phyloP scores from a whole-genome alignment of 1,139 yeast genomes.

The Taiozyma sp. region DNA sequence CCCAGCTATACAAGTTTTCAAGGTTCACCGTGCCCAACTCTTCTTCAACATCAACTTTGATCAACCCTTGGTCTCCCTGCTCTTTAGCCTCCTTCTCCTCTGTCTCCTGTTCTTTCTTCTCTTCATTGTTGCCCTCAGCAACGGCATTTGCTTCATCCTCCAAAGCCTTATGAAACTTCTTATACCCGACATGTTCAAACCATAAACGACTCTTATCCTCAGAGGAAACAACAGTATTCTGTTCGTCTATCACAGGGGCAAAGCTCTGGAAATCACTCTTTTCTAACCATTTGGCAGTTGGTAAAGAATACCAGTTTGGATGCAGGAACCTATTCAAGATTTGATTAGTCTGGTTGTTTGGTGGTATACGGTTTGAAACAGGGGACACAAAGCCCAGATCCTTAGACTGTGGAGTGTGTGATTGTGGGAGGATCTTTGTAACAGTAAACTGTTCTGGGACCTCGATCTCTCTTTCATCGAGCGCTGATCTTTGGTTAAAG shows the following conservation, averaged over 20 bases:
- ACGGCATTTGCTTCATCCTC: conserved; percentile 8
- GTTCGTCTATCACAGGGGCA: conserved; percentile 76
- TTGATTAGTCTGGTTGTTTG: conserved; percentile 54
- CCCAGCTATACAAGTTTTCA: conserved; percentile 47
- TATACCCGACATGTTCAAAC: conserved; percentile 68
- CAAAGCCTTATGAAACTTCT: conserved; percentile 30
- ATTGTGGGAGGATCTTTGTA: conserved; percentile 54
- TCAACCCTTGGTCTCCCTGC: background rate
- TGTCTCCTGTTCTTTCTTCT: background rate
- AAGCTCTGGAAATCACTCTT: conserved; percentile 62
- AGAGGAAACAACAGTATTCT: conserved; percentile 58
- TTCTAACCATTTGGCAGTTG: conserved; percentile 77
- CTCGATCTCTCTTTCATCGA: conserved; percentile 60
- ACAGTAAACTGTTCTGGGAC: conserved; percentile 55
- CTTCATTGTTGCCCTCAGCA: background rate
- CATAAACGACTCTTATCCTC: conserved; percentile 66
- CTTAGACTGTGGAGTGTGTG: conserved; percentile 24
- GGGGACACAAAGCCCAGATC: conserved; percentile 6
- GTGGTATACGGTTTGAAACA: conserved; percentile 35
- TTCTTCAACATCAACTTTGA: conserved; percentile 1
- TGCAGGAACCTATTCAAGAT: conserved; percentile 69
- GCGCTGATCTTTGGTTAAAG: conserved; percentile 51
- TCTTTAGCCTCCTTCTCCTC: background rate
- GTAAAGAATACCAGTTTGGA: conserved; percentile 82
- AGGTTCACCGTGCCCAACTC: conserved; percentile 31